Conservation (phyloP, 2,329 filamentous ascomycete genomes). For the Scedosporium dehoogii region DNA sequence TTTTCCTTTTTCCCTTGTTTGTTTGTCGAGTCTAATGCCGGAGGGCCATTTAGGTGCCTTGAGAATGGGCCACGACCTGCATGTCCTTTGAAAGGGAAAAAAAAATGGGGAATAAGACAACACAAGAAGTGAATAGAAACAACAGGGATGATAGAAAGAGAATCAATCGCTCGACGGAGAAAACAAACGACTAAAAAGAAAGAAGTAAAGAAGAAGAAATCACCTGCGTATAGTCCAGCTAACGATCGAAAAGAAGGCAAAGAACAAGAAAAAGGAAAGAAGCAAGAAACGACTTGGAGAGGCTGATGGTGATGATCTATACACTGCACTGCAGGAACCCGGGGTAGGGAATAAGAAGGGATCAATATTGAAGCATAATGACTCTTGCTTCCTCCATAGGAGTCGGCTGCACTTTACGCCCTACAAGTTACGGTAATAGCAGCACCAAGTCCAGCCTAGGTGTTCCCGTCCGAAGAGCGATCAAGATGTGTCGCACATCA, state of each 20-base stretch:
- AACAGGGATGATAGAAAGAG: neutral
- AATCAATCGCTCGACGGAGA: neutral
- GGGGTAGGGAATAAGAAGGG: no score
- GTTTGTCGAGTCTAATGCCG: neutral
- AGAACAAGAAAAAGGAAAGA: neutral
- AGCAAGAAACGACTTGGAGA: neutral
- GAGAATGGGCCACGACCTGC: neutral
- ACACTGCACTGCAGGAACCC: neutral
- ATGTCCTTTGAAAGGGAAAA: slow-evolving; percentile 14
- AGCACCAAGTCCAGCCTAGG: no score
- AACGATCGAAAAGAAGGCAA: neutral
- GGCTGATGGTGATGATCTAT: neutral
- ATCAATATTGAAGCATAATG: neutral
- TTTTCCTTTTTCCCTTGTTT: neutral
- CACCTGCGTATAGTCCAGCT: neutral
- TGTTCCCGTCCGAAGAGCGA: neutral
- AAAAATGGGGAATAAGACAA: neutral
- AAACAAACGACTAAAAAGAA: neutral
- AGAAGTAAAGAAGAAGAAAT: slow-evolving; percentile 4
- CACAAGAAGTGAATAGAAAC: neutral
- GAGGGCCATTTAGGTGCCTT: neutral
- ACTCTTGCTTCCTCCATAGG: neutral
- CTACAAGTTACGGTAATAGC: no score
- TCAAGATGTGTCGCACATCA: neutral
- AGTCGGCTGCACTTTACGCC: neutral